Percentiles rank a stretch among this genome's conserved stretches.
phyloP scores from a whole-genome alignment of 495 filamentous ascomycete genomes.

The Thozetella sp. region DNA sequence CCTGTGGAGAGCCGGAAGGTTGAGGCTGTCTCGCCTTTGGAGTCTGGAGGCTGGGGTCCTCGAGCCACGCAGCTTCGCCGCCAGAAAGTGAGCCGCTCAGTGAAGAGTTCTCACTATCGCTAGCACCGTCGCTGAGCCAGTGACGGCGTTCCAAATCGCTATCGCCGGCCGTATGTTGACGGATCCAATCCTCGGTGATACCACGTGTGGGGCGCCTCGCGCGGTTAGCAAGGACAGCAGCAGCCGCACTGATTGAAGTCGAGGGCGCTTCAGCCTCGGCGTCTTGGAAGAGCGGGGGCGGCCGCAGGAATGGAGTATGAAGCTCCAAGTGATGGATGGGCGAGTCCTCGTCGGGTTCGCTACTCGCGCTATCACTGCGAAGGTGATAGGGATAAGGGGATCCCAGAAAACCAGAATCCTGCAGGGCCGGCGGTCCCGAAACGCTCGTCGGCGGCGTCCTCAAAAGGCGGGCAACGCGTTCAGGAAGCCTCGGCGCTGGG shows the following conservation, averaged over 20 bases:
- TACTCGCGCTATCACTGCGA: slow-evolving; percentile 51
- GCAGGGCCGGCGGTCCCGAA: slow-evolving; percentile 27
- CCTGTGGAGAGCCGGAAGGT: slow-evolving; percentile 38
- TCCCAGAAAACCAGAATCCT: slow-evolving; percentile 72
- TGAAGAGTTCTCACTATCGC: slow-evolving; percentile 64
- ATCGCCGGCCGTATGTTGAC: slow-evolving; percentile 68
- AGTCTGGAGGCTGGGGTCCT: slow-evolving; percentile 33
- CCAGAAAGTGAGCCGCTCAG: slow-evolving; percentile 56
- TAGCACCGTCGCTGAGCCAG: slow-evolving; percentile 77
- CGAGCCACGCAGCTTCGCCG: slow-evolving; percentile 45
- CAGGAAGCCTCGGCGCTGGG: slow-evolving; percentile 46
- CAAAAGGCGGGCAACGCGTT: slow-evolving; percentile 45
- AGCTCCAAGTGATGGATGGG: slow-evolving; percentile 53
- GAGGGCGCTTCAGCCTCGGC: slow-evolving; percentile 33
- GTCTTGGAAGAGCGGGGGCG: slow-evolving; percentile 36
- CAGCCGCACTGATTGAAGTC: slow-evolving; percentile 47
- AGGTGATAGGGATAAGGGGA: slow-evolving; percentile 67
- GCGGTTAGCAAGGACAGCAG: slow-evolving; percentile 55
- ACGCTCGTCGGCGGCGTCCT: slow-evolving; percentile 46
- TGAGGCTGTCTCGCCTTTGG: slow-evolving; percentile 37
- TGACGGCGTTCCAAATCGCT: slow-evolving; percentile 63
- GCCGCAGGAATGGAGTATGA: slow-evolving; percentile 54
- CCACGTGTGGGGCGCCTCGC: slow-evolving; percentile 57
- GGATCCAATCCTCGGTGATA: slow-evolving; percentile 79
- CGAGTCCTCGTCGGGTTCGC: slow-evolving; percentile 53